phyloP scores from a whole-genome alignment of 169 alveolate species.

The Eimeria nieschulzi region DNA sequence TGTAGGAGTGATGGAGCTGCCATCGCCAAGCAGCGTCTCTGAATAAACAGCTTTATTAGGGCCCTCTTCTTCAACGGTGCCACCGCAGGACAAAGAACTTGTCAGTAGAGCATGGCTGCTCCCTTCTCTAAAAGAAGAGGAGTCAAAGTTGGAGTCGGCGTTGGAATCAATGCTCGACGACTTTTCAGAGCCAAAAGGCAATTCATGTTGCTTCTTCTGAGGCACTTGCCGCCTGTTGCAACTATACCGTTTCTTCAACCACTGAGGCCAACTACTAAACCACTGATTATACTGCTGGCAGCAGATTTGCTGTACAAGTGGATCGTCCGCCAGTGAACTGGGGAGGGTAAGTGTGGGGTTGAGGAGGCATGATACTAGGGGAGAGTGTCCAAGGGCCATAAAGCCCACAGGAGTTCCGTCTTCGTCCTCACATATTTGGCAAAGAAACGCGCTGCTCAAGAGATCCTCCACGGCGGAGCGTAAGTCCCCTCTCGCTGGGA shows the following conservation, averaged over 20 bases:
- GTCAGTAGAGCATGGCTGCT: neutral
- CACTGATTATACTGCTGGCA: neutral
- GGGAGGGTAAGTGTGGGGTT: neutral
- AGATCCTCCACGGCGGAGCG: neutral
- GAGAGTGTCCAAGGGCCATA: conserved; percentile 27
- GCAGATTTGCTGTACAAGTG: neutral
- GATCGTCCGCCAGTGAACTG: neutral
- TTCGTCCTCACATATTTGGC: conserved; percentile 6
- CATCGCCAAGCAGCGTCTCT: conserved; percentile 25
- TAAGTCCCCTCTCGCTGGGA: no score
- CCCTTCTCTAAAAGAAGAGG: neutral
- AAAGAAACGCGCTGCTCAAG: neutral
- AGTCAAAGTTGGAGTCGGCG: neutral
- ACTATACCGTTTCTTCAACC: neutral
- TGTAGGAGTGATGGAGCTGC: neutral
- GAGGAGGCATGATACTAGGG: neutral
- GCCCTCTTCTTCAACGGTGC: neutral
- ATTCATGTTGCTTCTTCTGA: neutral
- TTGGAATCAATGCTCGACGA: neutral
- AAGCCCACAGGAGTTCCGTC: conserved; percentile 23
- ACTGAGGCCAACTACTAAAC: neutral
- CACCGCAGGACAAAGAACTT: neutral
- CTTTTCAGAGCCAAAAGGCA: neutral
- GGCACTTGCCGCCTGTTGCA: neutral
- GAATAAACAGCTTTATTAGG: neutral